Conservation (phyloP, 306 rosid species). For the Inga leiocalycina region DNA sequence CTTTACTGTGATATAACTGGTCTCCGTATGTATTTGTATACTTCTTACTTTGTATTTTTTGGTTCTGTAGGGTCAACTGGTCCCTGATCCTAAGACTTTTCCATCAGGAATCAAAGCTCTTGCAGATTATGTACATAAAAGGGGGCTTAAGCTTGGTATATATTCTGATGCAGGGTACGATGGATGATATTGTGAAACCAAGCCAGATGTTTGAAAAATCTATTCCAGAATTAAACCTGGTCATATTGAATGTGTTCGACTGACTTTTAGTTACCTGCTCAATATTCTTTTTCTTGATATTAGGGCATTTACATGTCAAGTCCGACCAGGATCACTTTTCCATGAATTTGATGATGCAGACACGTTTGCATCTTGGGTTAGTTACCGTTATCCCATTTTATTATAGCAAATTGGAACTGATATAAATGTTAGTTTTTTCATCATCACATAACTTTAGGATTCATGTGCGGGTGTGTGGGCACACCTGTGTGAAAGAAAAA, state of each 20-base stretch:
- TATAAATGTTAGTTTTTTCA: slow-evolving; percentile 20
- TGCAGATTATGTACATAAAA: slow-evolving; percentile 82
- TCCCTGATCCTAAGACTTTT: slow-evolving; percentile 69
- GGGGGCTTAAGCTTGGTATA: slow-evolving; percentile 92
- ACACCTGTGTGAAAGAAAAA: not conserved
- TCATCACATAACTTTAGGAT: not conserved
- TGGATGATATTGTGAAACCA: slow-evolving; percentile 37
- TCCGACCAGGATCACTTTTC: slow-evolving; percentile 89
- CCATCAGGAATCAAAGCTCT: slow-evolving; percentile 94
- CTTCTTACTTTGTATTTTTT: slow-evolving; percentile 39
- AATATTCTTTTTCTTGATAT: slow-evolving; percentile 38
- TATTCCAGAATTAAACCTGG: slow-evolving; percentile 17
- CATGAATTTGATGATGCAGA: slow-evolving; percentile 84
- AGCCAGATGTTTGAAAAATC: slow-evolving; percentile 31
- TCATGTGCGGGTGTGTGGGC: not conserved
- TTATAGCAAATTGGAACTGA: slow-evolving; percentile 23
- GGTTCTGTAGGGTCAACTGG: slow-evolving; percentile 69
- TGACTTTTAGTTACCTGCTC: slow-evolving; percentile 25
- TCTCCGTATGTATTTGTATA: slow-evolving; percentile 19
- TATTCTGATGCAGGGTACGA: slow-evolving; percentile 98
- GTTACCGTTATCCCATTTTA: slow-evolving; percentile 38
- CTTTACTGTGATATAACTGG: slow-evolving; percentile 8
- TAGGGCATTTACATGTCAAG: slow-evolving; percentile 90
- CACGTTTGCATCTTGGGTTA: slow-evolving; percentile 92
- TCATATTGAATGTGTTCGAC: slow-evolving; percentile 24